These are phyloP conservation scores for Calonectria hawksworthii DNA, from an alignment of 2,329 filamentous ascomycete genomes.

Conservation along the genomic window DNA sequence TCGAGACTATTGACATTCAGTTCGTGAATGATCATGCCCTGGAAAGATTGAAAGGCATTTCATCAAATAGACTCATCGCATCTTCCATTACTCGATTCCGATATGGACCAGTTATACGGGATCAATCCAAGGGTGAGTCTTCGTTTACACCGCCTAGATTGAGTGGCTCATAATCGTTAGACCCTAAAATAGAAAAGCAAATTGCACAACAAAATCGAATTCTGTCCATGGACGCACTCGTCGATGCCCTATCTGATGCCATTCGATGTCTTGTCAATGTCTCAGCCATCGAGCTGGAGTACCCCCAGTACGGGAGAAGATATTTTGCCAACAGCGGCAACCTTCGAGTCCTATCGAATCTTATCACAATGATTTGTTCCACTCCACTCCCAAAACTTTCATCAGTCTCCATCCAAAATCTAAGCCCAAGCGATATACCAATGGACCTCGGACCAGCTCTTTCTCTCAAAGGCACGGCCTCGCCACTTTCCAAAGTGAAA, in stretches of 20 bases:
- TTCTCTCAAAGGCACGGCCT: not conserved
- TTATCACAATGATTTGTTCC: not conserved
- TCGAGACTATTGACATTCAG: not conserved
- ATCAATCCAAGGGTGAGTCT: not conserved
- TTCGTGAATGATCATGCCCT: not conserved
- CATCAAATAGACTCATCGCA: not conserved
- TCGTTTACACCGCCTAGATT: not conserved
- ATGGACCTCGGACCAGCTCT: not conserved
- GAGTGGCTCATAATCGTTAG: not conserved
- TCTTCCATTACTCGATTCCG: not conserved
- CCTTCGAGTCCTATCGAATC: not conserved
- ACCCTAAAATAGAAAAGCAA: not conserved
- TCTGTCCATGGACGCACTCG: not conserved
- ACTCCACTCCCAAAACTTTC: not conserved
- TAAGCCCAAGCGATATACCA: not conserved
- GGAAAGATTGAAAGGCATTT: not conserved
- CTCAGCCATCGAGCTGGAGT: not conserved
- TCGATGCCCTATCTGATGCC: not conserved
- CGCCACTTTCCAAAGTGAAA: not conserved
- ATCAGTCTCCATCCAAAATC: not conserved
- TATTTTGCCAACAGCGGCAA: conserved; percentile 4
- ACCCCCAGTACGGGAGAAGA: not conserved
- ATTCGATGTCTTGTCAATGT: not conserved
- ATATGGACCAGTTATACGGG: not conserved
- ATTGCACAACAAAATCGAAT: not conserved